Conservation (phyloP, 148 eudicot species). For the Arbutus unedo region DNA sequence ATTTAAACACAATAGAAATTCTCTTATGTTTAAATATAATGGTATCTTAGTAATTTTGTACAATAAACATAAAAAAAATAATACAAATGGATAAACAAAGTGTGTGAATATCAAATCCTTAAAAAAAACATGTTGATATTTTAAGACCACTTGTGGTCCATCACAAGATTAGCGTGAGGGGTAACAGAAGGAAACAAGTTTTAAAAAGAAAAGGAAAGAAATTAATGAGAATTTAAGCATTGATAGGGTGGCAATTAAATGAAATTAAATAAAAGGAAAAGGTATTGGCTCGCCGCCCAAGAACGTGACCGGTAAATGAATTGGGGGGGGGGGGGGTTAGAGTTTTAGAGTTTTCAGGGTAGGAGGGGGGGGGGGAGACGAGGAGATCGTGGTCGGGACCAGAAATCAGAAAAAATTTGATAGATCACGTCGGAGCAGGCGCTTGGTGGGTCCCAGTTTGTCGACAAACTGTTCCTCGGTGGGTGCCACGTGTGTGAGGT, state of each 20-base stretch:
- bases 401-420: background rate
- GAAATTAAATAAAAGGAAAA: slow-evolving; percentile 8
- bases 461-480: background rate
- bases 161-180: background rate
- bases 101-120: too few species aligned
- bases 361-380: background rate
- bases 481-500: background rate
- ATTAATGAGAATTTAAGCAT: background rate
- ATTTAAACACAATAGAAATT: too few species aligned
- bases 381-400: slow-evolving; percentile 28
- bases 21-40: too few species aligned
- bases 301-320: slow-evolving; percentile 12
- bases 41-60: too few species aligned
- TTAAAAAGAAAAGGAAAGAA: background rate
- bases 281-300: slow-evolving; percentile 11
- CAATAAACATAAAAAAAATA: too few species aligned
- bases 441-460: background rate
- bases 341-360: too few species aligned
- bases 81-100: too few species aligned
- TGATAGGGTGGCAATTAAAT: background rate
- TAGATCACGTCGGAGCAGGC: background rate
- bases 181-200: background rate
- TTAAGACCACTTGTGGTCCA: background rate
- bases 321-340: background rate
- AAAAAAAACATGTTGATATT: background rate